A percentile compares a stretch with the other conserved stretches of the same genome.
Conservation (phyloP, 2,329 filamentous ascomycete genomes). For the Endothia cerciana region DNA sequence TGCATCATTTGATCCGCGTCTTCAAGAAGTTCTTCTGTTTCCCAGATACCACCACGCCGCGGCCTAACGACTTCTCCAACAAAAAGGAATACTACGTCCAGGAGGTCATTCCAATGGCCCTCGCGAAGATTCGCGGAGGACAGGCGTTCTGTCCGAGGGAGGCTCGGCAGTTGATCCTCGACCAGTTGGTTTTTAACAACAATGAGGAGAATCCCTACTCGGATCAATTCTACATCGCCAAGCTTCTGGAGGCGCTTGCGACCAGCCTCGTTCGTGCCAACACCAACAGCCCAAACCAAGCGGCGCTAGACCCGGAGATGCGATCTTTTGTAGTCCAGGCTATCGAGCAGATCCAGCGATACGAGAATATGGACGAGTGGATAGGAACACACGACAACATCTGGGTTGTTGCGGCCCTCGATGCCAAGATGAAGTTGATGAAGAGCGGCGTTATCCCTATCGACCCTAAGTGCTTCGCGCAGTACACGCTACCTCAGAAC, state of each 20-base stretch:
- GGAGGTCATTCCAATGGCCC: slow-evolving; percentile 78
- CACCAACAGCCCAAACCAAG: slow-evolving; percentile 50
- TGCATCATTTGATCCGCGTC: slow-evolving; percentile 81
- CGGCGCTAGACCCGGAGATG: slow-evolving; percentile 46
- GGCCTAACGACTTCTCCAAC: slow-evolving; percentile 89
- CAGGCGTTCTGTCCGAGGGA: slow-evolving; percentile 77
- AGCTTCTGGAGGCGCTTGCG: slow-evolving; percentile 68
- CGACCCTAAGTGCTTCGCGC: slow-evolving; percentile 59
- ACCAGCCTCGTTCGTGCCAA: slow-evolving; percentile 60
- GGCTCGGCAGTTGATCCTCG: slow-evolving; percentile 82
- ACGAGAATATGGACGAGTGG: slow-evolving; percentile 71
- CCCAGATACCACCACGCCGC: slow-evolving; percentile 75
- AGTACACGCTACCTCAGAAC: slow-evolving; percentile 68
- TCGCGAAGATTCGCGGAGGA: slow-evolving; percentile 76
- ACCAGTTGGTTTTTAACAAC: slow-evolving; percentile 91
- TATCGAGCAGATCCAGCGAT: slow-evolving; percentile 67
- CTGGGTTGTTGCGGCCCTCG: slow-evolving; percentile 64
- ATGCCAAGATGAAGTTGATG: slow-evolving; percentile 66
- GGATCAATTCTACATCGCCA: slow-evolving; percentile 86
- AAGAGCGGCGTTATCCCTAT: slow-evolving; percentile 63
- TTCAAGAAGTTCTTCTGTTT: slow-evolving; percentile 91
- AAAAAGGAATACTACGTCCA: slow-evolving; percentile 85
- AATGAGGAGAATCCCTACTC: slow-evolving; percentile 89
- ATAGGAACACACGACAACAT: slow-evolving; percentile 70
- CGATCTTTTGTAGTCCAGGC: slow-evolving; percentile 56